These are phyloP conservation scores for Aethionema arabicum DNA, from an alignment of 345 rosid genomes.

Conservation along the genomic window DNA sequence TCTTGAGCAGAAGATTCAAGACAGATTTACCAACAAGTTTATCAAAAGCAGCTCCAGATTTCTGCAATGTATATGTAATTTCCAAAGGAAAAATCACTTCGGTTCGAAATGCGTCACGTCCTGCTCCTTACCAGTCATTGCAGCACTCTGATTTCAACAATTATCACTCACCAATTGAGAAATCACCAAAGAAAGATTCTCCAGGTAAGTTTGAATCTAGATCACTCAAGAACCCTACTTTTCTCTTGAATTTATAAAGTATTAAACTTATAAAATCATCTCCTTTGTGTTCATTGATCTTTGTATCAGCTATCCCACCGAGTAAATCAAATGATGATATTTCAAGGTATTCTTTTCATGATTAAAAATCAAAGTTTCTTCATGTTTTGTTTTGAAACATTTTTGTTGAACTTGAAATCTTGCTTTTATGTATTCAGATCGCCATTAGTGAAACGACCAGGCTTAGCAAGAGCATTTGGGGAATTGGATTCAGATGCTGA, in stretches of 20 bases:
- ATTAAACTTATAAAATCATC: too few species aligned
- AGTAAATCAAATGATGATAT: too few species aligned
- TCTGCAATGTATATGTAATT: slow-evolving; percentile 76
- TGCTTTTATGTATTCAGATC: slow-evolving; percentile 43
- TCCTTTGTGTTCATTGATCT: too few species aligned
- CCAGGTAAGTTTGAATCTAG: slow-evolving; percentile 44
- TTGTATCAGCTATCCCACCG: too few species aligned
- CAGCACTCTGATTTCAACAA: slow-evolving; percentile 41
- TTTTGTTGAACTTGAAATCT: too few species aligned
- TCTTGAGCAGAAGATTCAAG: slow-evolving; percentile 62
- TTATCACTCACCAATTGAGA: slow-evolving; percentile 29
- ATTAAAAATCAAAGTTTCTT: too few species aligned
- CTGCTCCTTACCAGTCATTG: slow-evolving; percentile 56
- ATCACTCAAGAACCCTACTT: too few species aligned
- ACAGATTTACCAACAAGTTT: slow-evolving; percentile 55
- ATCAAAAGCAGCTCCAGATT: slow-evolving; percentile 72
- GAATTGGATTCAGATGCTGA: slow-evolving; percentile 66
- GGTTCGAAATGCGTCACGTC: slow-evolving; percentile 56
- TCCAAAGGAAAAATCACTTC: slow-evolving; percentile 80
- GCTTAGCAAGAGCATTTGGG: slow-evolving; percentile 32
- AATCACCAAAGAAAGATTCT: slow-evolving; percentile 28
- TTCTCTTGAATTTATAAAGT: too few species aligned
- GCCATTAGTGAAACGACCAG: slow-evolving; percentile 41
- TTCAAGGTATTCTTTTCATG: too few species aligned
- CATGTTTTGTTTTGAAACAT: too few species aligned